Evolutionary conservation across 768 basidiomycete genomes (phyloP).

Genomic region (Lentinula edodes): DNA sequence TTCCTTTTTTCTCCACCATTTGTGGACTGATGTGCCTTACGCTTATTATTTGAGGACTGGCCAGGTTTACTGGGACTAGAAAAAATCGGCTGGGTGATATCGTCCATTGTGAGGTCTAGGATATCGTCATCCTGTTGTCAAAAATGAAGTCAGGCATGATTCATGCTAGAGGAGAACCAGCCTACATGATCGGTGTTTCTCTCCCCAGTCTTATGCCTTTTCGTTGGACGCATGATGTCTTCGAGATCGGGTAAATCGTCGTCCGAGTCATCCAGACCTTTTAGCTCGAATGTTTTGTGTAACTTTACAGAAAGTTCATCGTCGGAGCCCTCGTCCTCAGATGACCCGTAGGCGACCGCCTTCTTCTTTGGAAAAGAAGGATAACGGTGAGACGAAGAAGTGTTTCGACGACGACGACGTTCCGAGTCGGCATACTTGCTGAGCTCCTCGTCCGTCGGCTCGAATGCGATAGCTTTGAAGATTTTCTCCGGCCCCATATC

Average conservation of each 20-base stretch:
- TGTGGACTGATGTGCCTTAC: neutral
- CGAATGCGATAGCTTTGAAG: constrained; percentile 64
- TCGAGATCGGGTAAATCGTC: constrained; percentile 50
- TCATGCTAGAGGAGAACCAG: too few relatives aligned
- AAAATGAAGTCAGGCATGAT: too few relatives aligned
- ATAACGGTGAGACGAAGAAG: constrained; percentile 15
- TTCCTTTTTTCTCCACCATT: constrained; percentile 9
- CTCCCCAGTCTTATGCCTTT: constrained; percentile 24
- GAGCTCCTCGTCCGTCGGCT: constrained; percentile 59
- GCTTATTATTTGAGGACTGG: constrained; percentile 6
- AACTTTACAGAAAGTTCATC: constrained; percentile 13
- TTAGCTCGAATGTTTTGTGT: constrained; percentile 18
- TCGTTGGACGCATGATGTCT: constrained; percentile 27
- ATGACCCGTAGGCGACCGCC: constrained; percentile 5
- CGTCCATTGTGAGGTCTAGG: constrained; percentile 22
- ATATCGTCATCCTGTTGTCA: too few relatives aligned
- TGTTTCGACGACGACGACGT: neutral
- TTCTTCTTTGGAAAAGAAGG: constrained; percentile 4
- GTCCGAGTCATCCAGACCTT: constrained; percentile 36
- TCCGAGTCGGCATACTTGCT: constrained; percentile 22
- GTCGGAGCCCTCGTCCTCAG: constrained; percentile 16
- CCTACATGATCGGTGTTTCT: neutral
- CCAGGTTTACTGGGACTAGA: neutral
- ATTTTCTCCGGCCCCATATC: constrained; percentile 44
- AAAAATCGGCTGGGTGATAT: constrained; percentile 16